Conservation (phyloP, 2,329 filamentous ascomycete species). For the Neonectria punicea region DNA sequence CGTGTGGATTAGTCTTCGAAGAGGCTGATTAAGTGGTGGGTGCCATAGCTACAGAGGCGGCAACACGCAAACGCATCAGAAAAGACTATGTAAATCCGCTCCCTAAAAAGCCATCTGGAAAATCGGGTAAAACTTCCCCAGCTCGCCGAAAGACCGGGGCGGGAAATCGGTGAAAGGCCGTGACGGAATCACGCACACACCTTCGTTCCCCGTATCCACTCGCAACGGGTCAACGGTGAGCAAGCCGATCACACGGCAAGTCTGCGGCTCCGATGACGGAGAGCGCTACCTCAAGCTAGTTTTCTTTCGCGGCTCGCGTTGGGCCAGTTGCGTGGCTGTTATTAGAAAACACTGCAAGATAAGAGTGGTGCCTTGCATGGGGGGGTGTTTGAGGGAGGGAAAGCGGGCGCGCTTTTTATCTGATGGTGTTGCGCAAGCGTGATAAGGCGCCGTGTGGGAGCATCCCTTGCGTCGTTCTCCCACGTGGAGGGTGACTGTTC, state of each 20-base stretch:
- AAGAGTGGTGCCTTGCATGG: conserved; percentile 26
- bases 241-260: conserved; percentile 24
- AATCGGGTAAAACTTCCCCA: conserved; percentile 7
- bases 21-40: background rate
- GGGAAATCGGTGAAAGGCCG: conserved; percentile 19
- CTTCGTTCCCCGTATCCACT: conserved; percentile 18
- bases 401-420: background rate
- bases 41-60: background rate
- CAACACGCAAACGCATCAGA: background rate
- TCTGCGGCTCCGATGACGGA: conserved; percentile 25
- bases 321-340: conserved; percentile 14
- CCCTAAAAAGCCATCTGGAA: background rate
- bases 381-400: background rate
- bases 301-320: conserved; percentile 1
- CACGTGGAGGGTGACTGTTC: conserved; percentile 1
- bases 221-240: conserved; percentile 22
- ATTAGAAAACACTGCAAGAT: conserved; percentile 22
- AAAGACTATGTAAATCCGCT: background rate
- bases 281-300: background rate
- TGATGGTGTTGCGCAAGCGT: background rate
- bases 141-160: conserved; percentile 18
- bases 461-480: background rate
- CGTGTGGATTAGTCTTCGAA: background rate
- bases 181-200: conserved; percentile 16
- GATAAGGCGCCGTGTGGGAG: background rate